Base-by-base conservation (phyloP, 2,329 filamentous ascomycete genomes). In the Apiospora hydei region DNA sequence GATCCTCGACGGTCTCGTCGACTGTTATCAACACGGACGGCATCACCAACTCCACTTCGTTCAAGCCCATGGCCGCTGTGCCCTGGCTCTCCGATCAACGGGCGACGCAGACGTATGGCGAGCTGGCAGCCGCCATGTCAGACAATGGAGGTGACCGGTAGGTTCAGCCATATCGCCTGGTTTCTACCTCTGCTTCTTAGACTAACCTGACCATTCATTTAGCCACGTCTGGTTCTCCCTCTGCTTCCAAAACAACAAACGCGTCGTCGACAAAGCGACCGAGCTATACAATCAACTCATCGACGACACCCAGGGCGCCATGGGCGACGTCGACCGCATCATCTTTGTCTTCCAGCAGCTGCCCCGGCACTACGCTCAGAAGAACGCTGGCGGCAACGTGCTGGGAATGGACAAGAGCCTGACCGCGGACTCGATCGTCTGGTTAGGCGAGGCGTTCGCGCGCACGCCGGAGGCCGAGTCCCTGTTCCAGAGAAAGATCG, bases 371-470 rank as follows among this genome's bases (percentile, higher is more conserved):
- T 80, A 81, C 72, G 78, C 77, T 53, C 74, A 79, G 67, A 75
- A 82, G 16, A 82, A 81, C 38, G 72, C 73, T 4, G 82, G 84
- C 41, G 83, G 82, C 49, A 84, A 83, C 73, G 79, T 85, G 67
- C 77, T 85, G 38, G 82, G 81, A 4, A 75, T 85, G 16, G 80
- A 82, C 76, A 79, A 70, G 4, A 30, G 13, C 24, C 24, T 57
- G 13, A 71, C 77, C 74, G 77, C 79, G 51, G 80, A 80, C 46
- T 80, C 80, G 69, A 72, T 80, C 47, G 72, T 78, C 34, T 82
- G 80, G 76, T 78, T 79, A n/a, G 71, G 75, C 30, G 73, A 78
- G 74, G 74, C 78, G 38, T 78, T 79, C 71, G 76, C 81, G 43
- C 77, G 76, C 71, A 78, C 77, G 44, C 77, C 74, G 1, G 77